Base-by-base conservation (phyloP, 192 early-diverging fungal species). In the Dissophora ornata region DNA sequence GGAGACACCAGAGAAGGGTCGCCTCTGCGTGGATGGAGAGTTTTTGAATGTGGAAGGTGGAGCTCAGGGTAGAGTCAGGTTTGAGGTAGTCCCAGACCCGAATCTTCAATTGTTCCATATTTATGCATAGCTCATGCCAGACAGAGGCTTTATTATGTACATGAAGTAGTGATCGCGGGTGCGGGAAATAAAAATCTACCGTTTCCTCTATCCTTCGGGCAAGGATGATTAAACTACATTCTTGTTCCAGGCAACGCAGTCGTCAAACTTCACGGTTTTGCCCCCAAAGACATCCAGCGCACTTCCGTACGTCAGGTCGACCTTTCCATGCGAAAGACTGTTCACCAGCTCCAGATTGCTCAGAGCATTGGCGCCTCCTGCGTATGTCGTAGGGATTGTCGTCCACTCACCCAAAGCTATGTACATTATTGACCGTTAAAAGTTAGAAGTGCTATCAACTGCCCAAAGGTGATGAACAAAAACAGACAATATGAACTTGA, bases 211-310 rank as follows among this genome's bases (percentile, higher is more conserved):
- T 38, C 36, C 36, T 38, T 38, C 7, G 13, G 36, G 6, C 13
- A 6, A 38, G 6, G 44, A 45, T 16, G 44, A 12, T 45, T n/a
- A 45, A n/a, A 45, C 18, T 29, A 6, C 26, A n/a, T 1, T 28
- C 49, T 29, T 36, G 36, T 94, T 94, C 93, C 93, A 94, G 26
- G 53, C 79, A 11, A 94, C 82, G 68, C 93, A 94, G 33, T 97
- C 94, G 3, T 77, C 74, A 80, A 98, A 96, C 45, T 81, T 87
- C 12, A 99, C 89, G 32, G 87, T 85, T 22, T 65, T 79, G 10
- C 97, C 97, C 49, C 97, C 97, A 89, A 99, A 99, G 19, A 99
- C 93, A 82, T 99, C 97, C 77, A 99, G 67, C 3, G 97, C 96
- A 80, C 95, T 94, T 60, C 97, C 97, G 69, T 92, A 93, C 1